Conservation (phyloP, 1,139 yeast genomes). For the Suhomyces guaymorum region DNA sequence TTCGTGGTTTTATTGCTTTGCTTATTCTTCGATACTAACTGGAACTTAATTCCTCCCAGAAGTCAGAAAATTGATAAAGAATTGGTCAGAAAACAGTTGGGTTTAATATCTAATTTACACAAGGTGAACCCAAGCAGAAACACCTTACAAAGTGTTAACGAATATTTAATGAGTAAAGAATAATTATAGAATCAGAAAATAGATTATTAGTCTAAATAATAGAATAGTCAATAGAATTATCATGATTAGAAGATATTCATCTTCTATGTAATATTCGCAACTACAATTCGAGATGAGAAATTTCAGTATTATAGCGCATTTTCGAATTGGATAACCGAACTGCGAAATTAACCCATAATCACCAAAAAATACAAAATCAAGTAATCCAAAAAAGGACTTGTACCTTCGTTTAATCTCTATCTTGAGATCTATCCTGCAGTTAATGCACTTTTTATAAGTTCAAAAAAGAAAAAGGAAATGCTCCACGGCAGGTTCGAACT, state of each 20-base stretch:
- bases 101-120: conserved; percentile 44
- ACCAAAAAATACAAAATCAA: too few relatives aligned
- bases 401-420: too few relatives aligned
- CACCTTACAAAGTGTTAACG: conserved; percentile 66
- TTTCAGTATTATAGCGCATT: too few relatives aligned
- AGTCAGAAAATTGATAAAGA: conserved; percentile 42
- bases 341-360: too few relatives aligned
- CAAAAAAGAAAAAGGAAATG: conserved; percentile 30
- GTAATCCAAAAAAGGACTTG: too few relatives aligned
- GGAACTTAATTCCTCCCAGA: conserved; percentile 25
- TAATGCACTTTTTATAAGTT: too few relatives aligned
- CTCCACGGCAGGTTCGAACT: conserved; percentile 59
- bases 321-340: too few relatives aligned
- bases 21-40: conserved; percentile 42
- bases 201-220: neutral
- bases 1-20: conserved; percentile 56
- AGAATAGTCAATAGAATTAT: too few relatives aligned
- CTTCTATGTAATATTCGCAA: too few relatives aligned
- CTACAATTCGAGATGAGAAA: too few relatives aligned
- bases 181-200: neutral
- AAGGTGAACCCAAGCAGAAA: conserved; percentile 75
- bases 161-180: conserved; percentile 30
- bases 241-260: too few relatives aligned
- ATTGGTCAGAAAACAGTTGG: conserved; percentile 57
- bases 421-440: too few relatives aligned